Evolutionary conservation across 768 basidiomycete genomes (phyloP).

Genomic region (Candolleomyces eurysporus): DNA sequence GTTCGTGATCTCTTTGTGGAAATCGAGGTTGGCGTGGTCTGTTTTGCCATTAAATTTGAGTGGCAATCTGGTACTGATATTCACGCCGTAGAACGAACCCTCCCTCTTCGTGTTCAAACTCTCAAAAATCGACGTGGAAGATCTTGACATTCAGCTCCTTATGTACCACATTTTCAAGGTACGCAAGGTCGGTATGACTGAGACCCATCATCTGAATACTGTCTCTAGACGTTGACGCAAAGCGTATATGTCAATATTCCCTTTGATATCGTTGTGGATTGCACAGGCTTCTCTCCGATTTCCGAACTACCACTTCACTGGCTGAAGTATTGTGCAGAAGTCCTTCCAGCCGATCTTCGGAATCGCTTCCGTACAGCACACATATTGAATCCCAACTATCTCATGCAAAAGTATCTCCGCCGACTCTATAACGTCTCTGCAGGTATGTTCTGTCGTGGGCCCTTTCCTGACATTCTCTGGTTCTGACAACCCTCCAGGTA

Average conservation of each 20-base stretch:
- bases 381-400: slow-evolving; percentile 71
- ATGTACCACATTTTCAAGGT: slow-evolving; percentile 80
- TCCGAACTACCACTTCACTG: slow-evolving; percentile 82
- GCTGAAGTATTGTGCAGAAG: slow-evolving; percentile 75
- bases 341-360: slow-evolving; percentile 70
- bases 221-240: slow-evolving; percentile 48
- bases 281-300: slow-evolving; percentile 69
- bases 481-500: slow-evolving; percentile 33
- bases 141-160: slow-evolving; percentile 73
- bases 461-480: background rate
- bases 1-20: slow-evolving; percentile 69
- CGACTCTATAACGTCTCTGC: slow-evolving; percentile 72
- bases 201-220: background rate
- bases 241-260: slow-evolving; percentile 43
- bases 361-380: slow-evolving; percentile 58
- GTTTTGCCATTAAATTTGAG: slow-evolving; percentile 7
- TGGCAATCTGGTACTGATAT: background rate
- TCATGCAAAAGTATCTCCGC: slow-evolving; percentile 72
- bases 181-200: background rate
- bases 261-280: slow-evolving; percentile 80
- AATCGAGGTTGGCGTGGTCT: slow-evolving; percentile 44
- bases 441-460: slow-evolving; percentile 26
- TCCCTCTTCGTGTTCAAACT: slow-evolving; percentile 64
- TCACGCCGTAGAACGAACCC: slow-evolving; percentile 36
- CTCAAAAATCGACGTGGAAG: slow-evolving; percentile 74